Evolutionary conservation across 2,329 filamentous ascomycete genomes (phyloP), one percentile per base, ranked within the genome.

Genomic region (Phyllosticta capitalensis): DNA sequence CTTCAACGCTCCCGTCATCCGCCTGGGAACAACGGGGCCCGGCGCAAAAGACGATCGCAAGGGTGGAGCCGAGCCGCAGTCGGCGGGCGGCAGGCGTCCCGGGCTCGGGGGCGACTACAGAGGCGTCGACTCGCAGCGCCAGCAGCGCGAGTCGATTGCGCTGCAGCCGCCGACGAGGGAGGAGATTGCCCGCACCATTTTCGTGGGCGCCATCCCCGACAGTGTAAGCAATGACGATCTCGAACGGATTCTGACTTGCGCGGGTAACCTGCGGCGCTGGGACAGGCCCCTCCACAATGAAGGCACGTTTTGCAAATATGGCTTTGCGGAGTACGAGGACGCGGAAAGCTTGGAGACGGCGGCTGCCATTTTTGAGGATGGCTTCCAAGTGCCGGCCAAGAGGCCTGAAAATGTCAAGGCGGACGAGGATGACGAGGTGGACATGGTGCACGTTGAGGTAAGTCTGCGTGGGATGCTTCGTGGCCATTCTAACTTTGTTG

Each of bases 311-410:
- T 86, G 87, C 74, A 87, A 86, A 63, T 97, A 97, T 78, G 94
- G 92, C 14, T 97, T 99, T 75, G 94, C 92, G 61, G 89, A 96
- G 74, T 99, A 89, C 73, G 92, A 96, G 63, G 92, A 97, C 72
- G 85, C 87, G 22, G 89, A 96, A 72, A 92, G 91, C 64, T 79
- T 99, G 65, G 85, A 87, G 71, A 87, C 87, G 52, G 94, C 92
- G 51, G 85, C 92, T 59, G 90, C 95, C 72, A 83, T 96, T 60
- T 83, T 96, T 66, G 85, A 85, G 70, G 87, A 94, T 67, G 58
- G 52, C 48, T 79, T 96, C 63, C 81, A 90, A 69, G 83, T 97
- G 54, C 94, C 94, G 28, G 78, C 85, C 49, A 89, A 90, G 75
- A 88, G 86, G 71, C 89, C 92, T 72, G 74, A 78, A 19, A 76